Evolutionary conservation across 2,329 filamentous ascomycete species (phyloP), one percentile per base, ranked within the genome.

Genomic region (Cyphellophora attinorum): DNA sequence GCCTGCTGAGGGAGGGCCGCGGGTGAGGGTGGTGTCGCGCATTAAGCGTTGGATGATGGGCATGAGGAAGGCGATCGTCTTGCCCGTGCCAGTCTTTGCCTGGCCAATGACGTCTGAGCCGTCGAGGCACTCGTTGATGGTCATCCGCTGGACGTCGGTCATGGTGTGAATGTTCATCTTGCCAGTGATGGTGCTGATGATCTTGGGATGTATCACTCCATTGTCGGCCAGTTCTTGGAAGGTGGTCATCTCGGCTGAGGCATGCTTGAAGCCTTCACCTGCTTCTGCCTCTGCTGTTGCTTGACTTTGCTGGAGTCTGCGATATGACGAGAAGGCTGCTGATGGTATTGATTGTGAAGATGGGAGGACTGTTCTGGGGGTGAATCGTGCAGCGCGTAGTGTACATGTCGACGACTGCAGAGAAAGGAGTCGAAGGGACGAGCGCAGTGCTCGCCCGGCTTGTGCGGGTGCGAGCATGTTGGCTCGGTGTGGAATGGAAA

Each of bases 91-190:
- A 1, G 65, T 69, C 44, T 65, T 67, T 19, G 64, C 64, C 42
- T 72, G 68, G 19, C 71, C 71, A 19, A 73, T 43, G 19, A 94
- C 70, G 58, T 95, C 89, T 40, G 69, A 74, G 14, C 91, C 88
- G 46, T 77, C 75, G 27, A 96, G 65, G 3, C 83, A 84, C 37
- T 84, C 72, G 40, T 76, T 76, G 53, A 98, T 86, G 10, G 89
- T 93, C 55, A 79, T 72, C 31, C 76, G 70, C 59, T 98, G 91
- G 11, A 98, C 89, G 14, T 91, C 81, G 14, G 89, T 96, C 91
- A 98, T 96, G 27, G 67, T 75, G 32, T 81, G 72, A 49, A 95
- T 80, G 17, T 70, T 65, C 79, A 96, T 83, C 34, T 76, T 72
- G 4, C 72, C 48, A 2, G 74, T 81, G 48, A 98, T 77, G 16